Evolutionary conservation across 306 rosid genomes (phyloP).

Genomic region (Myrica gale): DNA sequence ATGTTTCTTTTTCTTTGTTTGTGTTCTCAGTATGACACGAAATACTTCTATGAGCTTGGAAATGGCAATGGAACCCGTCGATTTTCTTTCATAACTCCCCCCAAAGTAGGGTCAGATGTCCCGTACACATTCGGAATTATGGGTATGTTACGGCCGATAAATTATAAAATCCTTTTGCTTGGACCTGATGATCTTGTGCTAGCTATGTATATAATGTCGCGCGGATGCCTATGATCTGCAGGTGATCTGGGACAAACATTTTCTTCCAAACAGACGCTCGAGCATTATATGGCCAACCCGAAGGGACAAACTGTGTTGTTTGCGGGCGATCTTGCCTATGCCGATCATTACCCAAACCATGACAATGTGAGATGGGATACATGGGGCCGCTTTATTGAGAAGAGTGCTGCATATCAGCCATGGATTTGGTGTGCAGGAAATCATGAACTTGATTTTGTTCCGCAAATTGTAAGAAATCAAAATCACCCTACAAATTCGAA

Average conservation of each 20-base stretch:
- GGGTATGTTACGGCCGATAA: conserved; percentile 31
- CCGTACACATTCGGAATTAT: conserved; percentile 73
- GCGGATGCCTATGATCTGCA: conserved; percentile 30
- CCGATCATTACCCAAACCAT: conserved; percentile 63
- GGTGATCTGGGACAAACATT: conserved; percentile 78
- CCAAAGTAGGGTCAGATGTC: conserved; percentile 64
- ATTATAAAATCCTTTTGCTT: not conserved
- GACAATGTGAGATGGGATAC: conserved; percentile 73
- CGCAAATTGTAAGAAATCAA: conserved; percentile 29
- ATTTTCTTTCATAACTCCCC: conserved; percentile 72
- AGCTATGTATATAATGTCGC: not conserved
- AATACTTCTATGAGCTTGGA: conserved; percentile 68
- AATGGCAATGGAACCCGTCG: conserved; percentile 42
- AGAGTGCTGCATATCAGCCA: conserved; percentile 72
- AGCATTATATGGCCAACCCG: conserved; percentile 59
- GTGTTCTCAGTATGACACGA: conserved; percentile 50
- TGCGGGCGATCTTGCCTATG: conserved; percentile 69
- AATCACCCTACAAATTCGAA: too few relatives aligned
- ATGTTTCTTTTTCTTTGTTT: not conserved
- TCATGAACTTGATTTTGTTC: conserved; percentile 51
- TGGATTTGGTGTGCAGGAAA: conserved; percentile 71
- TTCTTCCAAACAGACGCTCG: conserved; percentile 57
- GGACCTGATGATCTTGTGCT: not conserved
- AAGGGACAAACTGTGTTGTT: conserved; percentile 53
- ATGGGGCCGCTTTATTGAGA: conserved; percentile 75